A percentile compares a stretch with the other conserved stretches of the same genome.
phyloP scores from a whole-genome alignment of 805 yeast genomes.

The Priceomyces carsonii region DNA sequence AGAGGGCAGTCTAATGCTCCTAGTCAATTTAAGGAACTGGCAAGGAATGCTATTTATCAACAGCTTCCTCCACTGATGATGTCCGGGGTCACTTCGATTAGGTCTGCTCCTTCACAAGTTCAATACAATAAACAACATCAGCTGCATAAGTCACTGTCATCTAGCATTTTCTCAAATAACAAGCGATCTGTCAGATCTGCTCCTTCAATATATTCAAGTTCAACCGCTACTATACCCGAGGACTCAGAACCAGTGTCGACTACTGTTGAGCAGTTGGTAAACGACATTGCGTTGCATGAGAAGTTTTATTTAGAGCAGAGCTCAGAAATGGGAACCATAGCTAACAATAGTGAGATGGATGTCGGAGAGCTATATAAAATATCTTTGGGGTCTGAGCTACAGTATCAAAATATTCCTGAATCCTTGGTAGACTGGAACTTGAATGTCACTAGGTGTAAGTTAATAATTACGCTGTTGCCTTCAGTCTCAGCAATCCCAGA shows the following conservation, averaged over 20 bases:
- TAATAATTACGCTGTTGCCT: slow-evolving; percentile 43
- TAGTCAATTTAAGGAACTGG: slow-evolving; percentile 40
- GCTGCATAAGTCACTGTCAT: slow-evolving; percentile 36
- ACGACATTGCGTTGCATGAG: slow-evolving; percentile 42
- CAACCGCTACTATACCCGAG: slow-evolving; percentile 47
- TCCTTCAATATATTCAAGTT: slow-evolving; percentile 41
- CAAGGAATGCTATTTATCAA: slow-evolving; percentile 45
- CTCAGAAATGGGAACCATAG: slow-evolving; percentile 8
- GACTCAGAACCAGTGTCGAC: slow-evolving; percentile 43
- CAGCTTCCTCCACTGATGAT: slow-evolving; percentile 34
- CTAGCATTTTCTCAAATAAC: slow-evolving; percentile 36
- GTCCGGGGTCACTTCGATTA: slow-evolving; percentile 32
- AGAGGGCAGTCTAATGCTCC: slow-evolving; percentile 33
- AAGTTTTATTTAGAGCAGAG: slow-evolving; percentile 21
- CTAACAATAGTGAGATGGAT: slow-evolving; percentile 14
- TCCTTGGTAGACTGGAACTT: slow-evolving; percentile 53
- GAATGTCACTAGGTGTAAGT: slow-evolving; percentile 49
- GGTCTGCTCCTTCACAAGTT: slow-evolving; percentile 41
- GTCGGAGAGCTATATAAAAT: slow-evolving; percentile 31
- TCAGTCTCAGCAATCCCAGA: slow-evolving; percentile 37
- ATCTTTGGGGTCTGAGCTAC: slow-evolving; percentile 40
- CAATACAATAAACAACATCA: slow-evolving; percentile 16
- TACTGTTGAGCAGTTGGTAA: slow-evolving; percentile 44
- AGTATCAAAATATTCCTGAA: slow-evolving; percentile 41
- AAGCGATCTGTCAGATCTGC: slow-evolving; percentile 43